A percentile compares a stretch with the other conserved stretches of the same genome.
Conservation (phyloP, 148 eudicot genomes). For the Rhododendron kiyosumense region DNA sequence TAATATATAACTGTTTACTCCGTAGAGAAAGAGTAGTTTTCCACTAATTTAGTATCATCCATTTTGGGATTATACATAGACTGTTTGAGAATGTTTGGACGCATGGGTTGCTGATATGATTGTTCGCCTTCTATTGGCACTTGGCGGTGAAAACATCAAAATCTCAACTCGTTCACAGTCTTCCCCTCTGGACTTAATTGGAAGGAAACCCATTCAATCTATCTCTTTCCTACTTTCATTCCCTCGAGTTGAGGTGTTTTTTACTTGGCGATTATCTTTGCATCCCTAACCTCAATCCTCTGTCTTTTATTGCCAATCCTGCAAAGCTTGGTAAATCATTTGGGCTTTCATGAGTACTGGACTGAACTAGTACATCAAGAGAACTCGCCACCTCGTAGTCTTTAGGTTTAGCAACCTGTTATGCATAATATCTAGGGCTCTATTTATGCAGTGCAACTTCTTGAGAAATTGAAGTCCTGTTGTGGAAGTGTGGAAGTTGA, state of each 20-base stretch:
- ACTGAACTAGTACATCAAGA: no score
- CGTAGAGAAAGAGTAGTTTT: not conserved
- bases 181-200: not conserved
- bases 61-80: not conserved
- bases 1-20: no score
- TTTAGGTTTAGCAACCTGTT: no score
- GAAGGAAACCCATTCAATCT: not conserved
- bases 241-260: not conserved
- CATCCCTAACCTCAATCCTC: not conserved
- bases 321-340: not conserved
- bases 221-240: not conserved
- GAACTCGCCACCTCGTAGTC: no score
- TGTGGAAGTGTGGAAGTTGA: no score
- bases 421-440: no score
- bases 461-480: no score
- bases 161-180: not conserved
- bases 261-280: not conserved
- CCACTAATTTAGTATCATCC: not conserved
- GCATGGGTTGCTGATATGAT: not conserved
- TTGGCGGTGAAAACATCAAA: not conserved
- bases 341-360: no score
- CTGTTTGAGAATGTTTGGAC: not conserved
- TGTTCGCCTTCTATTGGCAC: not conserved
- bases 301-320: not conserved
- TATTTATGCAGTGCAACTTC: no score